These are phyloP conservation scores for Emmonsiellopsis sp. DNA, from an alignment of 2,329 filamentous ascomycete species.

Conservation along the genomic window DNA sequence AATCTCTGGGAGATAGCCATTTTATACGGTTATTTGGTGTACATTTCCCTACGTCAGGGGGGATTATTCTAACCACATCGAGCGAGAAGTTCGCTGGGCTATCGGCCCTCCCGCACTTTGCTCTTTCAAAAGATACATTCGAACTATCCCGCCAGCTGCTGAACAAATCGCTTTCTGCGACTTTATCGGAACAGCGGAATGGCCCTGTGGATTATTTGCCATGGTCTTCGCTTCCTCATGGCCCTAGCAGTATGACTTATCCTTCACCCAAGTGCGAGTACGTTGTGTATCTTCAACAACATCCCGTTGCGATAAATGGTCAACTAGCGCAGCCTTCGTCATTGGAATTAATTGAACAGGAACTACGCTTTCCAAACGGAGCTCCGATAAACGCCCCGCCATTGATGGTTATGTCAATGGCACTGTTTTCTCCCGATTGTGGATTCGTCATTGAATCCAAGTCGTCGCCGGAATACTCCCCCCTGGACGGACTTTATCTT, in stretches of 20 bases:
- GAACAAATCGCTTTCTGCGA: constrained; percentile 60
- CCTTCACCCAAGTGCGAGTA: constrained; percentile 77
- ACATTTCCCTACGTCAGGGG: constrained; percentile 74
- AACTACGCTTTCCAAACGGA: constrained; percentile 51
- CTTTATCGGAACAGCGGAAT: constrained; percentile 55
- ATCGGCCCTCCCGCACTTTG: constrained; percentile 77
- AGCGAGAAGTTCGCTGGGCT: constrained; percentile 93
- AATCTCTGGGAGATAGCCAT: constrained; percentile 62
- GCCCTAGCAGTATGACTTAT: constrained; percentile 35
- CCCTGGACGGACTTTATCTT: constrained; percentile 43
- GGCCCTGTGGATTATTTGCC: constrained; percentile 51
- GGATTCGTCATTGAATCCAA: constrained; percentile 56
- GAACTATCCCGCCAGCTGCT: constrained; percentile 54
- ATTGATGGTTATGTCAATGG: constrained; percentile 48
- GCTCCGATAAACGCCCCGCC: constrained; percentile 43
- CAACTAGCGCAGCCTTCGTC: constrained; percentile 23
- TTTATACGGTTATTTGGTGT: constrained; percentile 73
- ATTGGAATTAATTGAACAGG: constrained; percentile 46
- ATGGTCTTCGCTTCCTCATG: constrained; percentile 64
- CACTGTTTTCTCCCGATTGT: constrained; percentile 57
- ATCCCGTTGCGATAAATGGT: constrained; percentile 27
- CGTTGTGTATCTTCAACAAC: constrained; percentile 68
- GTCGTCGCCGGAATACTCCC: constrained; percentile 45
- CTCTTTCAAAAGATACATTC: constrained; percentile 49
- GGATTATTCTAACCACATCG: constrained; percentile 73